These are phyloP conservation scores for Colletotrichum theobromicola DNA, from an alignment of 2,329 filamentous ascomycete genomes.

Conservation along the genomic window DNA sequence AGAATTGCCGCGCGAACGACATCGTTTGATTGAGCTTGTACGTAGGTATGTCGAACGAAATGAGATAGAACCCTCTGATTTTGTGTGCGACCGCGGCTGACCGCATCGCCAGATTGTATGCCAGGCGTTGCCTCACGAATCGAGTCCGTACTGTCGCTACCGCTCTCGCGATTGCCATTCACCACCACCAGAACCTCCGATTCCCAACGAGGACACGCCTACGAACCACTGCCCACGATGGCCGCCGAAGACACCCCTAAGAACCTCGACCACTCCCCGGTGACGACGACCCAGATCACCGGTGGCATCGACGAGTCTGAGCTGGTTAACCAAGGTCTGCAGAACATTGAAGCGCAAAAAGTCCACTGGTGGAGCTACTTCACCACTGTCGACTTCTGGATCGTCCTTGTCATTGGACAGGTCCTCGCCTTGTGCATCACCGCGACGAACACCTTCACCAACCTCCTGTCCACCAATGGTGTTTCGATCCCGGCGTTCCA, in stretches of 20 bases:
- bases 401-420: slow-evolving; percentile 82
- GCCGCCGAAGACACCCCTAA: slow-evolving; percentile 5
- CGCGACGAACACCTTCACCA: slow-evolving; percentile 88
- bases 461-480: slow-evolving; percentile 67
- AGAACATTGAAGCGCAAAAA: slow-evolving; percentile 58
- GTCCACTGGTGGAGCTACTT: slow-evolving; percentile 76
- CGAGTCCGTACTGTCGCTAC: slow-evolving; percentile 17
- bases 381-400: slow-evolving; percentile 85
- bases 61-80: background rate
- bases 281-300: slow-evolving; percentile 23
- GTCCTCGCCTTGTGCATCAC: slow-evolving; percentile 89
- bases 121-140: background rate
- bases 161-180: slow-evolving; percentile 24
- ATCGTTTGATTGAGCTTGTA: background rate
- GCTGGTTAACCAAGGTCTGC: slow-evolving; percentile 55
- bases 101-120: slow-evolving; percentile 13
- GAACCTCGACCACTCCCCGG: slow-evolving; percentile 1
- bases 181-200: slow-evolving; percentile 22
- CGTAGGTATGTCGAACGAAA: background rate
- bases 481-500: slow-evolving; percentile 95
- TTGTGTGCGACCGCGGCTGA: background rate
- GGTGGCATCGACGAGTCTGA: slow-evolving; percentile 32
- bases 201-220: slow-evolving; percentile 13
- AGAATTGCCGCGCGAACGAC: background rate
- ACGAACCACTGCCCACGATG: slow-evolving; percentile 8